A percentile compares a stretch with the other conserved stretches of the same genome.
These are phyloP conservation scores for Fusarium denticulatum DNA, from an alignment of 2,329 filamentous ascomycete species.

Conservation along the genomic window DNA sequence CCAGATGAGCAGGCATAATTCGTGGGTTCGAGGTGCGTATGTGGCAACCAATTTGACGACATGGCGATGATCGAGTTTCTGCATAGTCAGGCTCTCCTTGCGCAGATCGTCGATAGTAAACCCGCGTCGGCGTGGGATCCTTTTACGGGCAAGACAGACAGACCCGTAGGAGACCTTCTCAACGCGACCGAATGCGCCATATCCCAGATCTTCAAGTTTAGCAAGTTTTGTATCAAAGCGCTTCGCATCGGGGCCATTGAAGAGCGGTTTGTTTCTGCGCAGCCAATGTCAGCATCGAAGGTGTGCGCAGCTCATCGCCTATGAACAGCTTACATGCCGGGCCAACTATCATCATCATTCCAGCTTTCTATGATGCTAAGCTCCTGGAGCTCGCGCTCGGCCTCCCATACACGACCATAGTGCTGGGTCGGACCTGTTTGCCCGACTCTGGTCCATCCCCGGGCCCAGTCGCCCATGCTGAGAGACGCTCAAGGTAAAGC, in stretches of 20 bases:
- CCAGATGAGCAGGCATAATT: slow-evolving; percentile 59
- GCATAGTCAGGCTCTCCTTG: slow-evolving; percentile 59
- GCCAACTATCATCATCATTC: slow-evolving; percentile 49
- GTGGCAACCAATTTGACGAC: slow-evolving; percentile 59
- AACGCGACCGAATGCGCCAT: slow-evolving; percentile 56
- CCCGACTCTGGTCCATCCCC: slow-evolving; percentile 49
- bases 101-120: slow-evolving; percentile 54
- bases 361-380: slow-evolving; percentile 46
- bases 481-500: not conserved
- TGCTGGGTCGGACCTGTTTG: slow-evolving; percentile 35
- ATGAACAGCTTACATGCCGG: slow-evolving; percentile 44
- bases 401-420: slow-evolving; percentile 40
- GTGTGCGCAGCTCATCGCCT: not conserved
- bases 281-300: slow-evolving; percentile 6
- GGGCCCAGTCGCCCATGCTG: slow-evolving; percentile 45
- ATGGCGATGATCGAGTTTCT: slow-evolving; percentile 58
- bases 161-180: slow-evolving; percentile 54
- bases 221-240: slow-evolving; percentile 48
- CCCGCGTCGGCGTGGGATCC: slow-evolving; percentile 50
- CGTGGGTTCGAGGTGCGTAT: slow-evolving; percentile 53
- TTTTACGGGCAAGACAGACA: slow-evolving; percentile 58
- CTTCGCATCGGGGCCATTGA: slow-evolving; percentile 47
- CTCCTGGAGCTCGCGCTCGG: slow-evolving; percentile 46
- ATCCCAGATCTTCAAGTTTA: slow-evolving; percentile 52
- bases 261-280: slow-evolving; percentile 45